These are phyloP conservation scores for Penicillium palitans DNA, from an alignment of 2,329 filamentous ascomycete species.

Conservation along the genomic window DNA sequence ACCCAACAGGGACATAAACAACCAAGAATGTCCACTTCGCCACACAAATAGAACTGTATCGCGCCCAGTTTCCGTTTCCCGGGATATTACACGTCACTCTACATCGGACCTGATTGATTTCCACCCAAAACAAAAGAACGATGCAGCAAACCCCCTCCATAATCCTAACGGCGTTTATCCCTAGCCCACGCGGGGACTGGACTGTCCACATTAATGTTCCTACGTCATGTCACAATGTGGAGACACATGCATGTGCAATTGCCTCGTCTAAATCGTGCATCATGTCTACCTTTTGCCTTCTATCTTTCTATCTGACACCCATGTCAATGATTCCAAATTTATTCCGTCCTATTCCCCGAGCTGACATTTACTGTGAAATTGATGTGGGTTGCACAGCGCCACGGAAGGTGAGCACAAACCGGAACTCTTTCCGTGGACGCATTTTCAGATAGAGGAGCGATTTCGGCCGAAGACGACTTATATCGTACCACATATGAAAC, in stretches of 20 bases:
- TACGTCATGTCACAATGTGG: background rate
- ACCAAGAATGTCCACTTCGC: background rate
- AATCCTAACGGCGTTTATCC: background rate
- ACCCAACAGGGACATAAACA: background rate
- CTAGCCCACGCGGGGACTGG: background rate
- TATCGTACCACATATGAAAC: background rate
- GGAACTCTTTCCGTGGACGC: background rate
- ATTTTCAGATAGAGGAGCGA: background rate
- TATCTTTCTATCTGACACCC: background rate
- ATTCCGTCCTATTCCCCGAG: background rate
- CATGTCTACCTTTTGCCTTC: background rate
- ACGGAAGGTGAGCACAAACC: background rate
- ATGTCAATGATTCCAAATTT: background rate
- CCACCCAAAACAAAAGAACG: background rate
- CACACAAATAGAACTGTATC: background rate
- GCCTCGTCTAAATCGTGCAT: background rate
- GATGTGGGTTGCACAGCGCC: background rate
- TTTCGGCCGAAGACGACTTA: background rate
- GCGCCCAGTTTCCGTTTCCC: background rate
- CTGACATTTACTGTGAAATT: background rate
- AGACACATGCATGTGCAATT: background rate
- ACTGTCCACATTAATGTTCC: background rate
- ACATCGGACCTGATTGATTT: too few species aligned
- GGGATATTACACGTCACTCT: background rate
- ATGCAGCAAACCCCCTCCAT: background rate